Base-by-base conservation (phyloP, 495 filamentous ascomycete genomes). In the Neurospora sp. region DNA sequence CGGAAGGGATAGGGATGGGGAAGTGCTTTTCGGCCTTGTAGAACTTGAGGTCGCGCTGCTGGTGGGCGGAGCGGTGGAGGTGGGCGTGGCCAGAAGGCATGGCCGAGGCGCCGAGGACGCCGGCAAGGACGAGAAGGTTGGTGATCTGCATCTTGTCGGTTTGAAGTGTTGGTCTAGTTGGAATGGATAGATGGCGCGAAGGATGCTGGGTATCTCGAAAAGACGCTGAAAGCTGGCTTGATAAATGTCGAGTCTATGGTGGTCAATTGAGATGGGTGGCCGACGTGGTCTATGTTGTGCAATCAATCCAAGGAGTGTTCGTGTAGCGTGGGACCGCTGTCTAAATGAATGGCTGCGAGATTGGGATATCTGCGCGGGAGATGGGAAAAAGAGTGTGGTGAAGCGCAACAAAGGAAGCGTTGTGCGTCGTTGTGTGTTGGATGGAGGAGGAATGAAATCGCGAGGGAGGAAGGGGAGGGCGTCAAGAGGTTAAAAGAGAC, bases 71-170 rank as follows among this genome's bases (percentile, higher is more conserved):
- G 66, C 78, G 80, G 75, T 82, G 80, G 23, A 76, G 70, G 73
- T 82, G 80, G 73, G 76, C 79, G 72, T 81, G 80, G 60, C 76
- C 78, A 18, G 80, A 82, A 23, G 80, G 80, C 76, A 78, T 78
- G 0, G 80, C 80, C 39, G 74, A 44, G 3, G 75, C 78, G 39
- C 74, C 77, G 70, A 80, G 73, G 60, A 70, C 77, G 74, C 79
- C 79, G 54, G 79, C 74, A 49, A 82, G 73, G 37, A 81, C 72
- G n/a, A 81, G 46, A 37, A 81, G 14, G 46, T 66, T 62, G 4
- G 79, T 72, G 46, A 82, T 72, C 54, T 79, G 80, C 80, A 82
- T 82, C n/a, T 70, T 80, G 72, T 70, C 46, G 10, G 62, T 35
- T 35, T 39, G 7, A 54, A 69, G 44, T 72, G 31, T 71, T 72